phyloP scores from a whole-genome alignment of 1,139 yeast species.

The Kurtzmaniella quercitrusa region DNA sequence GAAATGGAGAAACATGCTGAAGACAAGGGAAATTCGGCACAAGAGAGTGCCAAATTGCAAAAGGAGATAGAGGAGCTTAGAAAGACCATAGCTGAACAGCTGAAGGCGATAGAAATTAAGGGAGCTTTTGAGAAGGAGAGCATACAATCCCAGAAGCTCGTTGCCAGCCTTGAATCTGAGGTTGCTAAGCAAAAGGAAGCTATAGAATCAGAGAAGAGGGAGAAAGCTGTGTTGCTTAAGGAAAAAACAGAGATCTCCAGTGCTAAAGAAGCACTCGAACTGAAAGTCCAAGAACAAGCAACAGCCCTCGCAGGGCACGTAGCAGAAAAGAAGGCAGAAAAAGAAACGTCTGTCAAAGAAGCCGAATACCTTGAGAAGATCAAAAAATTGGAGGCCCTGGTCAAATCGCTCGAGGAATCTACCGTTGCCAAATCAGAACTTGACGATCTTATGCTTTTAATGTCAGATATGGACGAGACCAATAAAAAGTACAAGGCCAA shows the following conservation, averaged over 20 bases:
- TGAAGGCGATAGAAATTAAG: slow-evolving; percentile 5
- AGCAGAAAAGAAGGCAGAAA: slow-evolving; percentile 1
- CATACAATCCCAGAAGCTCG: not conserved
- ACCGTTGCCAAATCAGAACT: slow-evolving; percentile 57
- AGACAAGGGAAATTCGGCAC: no score
- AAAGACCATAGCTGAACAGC: slow-evolving; percentile 4
- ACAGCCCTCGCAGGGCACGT: not conserved
- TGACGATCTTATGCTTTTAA: slow-evolving; percentile 71
- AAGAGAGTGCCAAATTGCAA: not conserved
- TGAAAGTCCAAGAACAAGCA: slow-evolving; percentile 1
- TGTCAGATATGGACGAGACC: slow-evolving; percentile 71
- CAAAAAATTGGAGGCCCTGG: slow-evolving; percentile 7
- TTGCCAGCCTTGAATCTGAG: not conserved
- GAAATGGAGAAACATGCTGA: no score
- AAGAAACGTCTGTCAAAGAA: not conserved
- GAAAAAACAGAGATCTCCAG: not conserved
- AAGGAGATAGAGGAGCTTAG: slow-evolving; percentile 1
- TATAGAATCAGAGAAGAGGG: not conserved
- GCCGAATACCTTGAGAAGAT: slow-evolving; percentile 8
- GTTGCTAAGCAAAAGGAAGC: not conserved
- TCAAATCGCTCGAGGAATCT: slow-evolving; percentile 6
- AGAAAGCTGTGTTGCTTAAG: not conserved
- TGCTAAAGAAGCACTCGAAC: slow-evolving; percentile 3
- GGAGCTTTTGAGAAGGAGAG: not conserved
- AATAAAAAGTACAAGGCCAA: slow-evolving; percentile 54